phyloP scores from a whole-genome alignment of 805 yeast species.

The Lachancea sp. region DNA sequence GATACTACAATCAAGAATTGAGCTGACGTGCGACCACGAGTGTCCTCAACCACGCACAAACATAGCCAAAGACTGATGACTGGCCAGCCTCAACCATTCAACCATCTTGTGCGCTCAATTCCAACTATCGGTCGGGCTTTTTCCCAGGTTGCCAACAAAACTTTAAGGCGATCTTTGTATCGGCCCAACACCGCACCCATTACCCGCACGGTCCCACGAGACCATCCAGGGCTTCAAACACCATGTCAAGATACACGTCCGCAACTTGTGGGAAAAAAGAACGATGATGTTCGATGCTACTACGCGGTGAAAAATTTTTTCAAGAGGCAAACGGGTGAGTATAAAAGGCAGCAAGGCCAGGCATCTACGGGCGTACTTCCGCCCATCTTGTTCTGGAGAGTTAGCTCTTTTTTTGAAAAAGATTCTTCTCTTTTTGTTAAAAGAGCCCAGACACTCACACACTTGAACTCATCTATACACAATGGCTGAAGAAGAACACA shows the following conservation, averaged over 20 bases:
- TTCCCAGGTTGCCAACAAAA: not conserved
- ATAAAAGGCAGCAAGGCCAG: conserved; percentile 1
- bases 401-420: not conserved
- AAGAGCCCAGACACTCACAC: not conserved
- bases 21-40: too few species aligned
- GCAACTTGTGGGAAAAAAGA: not conserved
- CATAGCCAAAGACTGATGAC: too few species aligned
- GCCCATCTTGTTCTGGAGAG: too few species aligned
- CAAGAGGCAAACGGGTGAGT: not conserved
- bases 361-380: conserved; percentile 3
- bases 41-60: too few species aligned
- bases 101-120: too few species aligned
- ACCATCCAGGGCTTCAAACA: conserved; percentile 3
- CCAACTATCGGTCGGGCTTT: too few species aligned
- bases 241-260: not conserved
- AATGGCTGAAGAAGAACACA: conserved; percentile 57
- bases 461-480: not conserved
- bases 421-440: not conserved
- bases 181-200: not conserved
- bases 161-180: not conserved
- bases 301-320: conserved; percentile 3
- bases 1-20: too few species aligned
- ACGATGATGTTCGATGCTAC: not conserved
- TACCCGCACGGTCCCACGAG: conserved; percentile 3
- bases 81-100: too few species aligned